A percentile compares a stretch with the other conserved stretches of the same genome.
These are phyloP conservation scores for Lactarius pseudohatsudake DNA, from an alignment of 768 basidiomycete genomes.

Conservation along the genomic window DNA sequence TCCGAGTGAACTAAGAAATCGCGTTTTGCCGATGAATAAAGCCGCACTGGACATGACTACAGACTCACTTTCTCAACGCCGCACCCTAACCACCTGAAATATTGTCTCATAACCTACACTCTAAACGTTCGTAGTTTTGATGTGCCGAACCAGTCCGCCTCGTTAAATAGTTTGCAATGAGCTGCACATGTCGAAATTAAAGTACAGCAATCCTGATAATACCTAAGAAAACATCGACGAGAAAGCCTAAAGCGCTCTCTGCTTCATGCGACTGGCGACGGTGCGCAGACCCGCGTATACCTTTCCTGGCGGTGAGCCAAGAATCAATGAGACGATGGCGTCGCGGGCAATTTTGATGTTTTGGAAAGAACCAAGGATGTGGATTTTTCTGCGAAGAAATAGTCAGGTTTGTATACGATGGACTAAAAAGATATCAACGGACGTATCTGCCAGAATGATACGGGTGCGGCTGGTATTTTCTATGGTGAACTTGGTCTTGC, in stretches of 20 bases:
- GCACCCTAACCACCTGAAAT: constrained; percentile 7
- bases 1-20: constrained; percentile 20
- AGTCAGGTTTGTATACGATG: constrained; percentile 22
- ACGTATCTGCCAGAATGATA: constrained; percentile 99
- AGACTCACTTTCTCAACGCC: not conserved
- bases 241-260: constrained; percentile 66
- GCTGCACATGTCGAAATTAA: not conserved
- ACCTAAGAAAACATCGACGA: constrained; percentile 5
- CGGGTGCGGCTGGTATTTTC: constrained; percentile 96
- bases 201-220: constrained; percentile 7
- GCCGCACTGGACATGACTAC: not conserved
- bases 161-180: not conserved
- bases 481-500: constrained; percentile 98
- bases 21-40: not conserved
- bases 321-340: constrained; percentile 91
- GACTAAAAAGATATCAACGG: constrained; percentile 36
- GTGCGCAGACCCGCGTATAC: constrained; percentile 90
- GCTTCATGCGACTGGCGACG: constrained; percentile 90
- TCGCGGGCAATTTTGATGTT: constrained; percentile 98
- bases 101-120: not conserved
- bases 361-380: constrained; percentile 97
- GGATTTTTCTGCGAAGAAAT: constrained; percentile 75
- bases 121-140: not conserved
- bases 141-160: not conserved
- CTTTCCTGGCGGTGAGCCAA: constrained; percentile 94